Conservation (phyloP, 306 rosid species). For the Herpetospermum pedunculosum region DNA sequence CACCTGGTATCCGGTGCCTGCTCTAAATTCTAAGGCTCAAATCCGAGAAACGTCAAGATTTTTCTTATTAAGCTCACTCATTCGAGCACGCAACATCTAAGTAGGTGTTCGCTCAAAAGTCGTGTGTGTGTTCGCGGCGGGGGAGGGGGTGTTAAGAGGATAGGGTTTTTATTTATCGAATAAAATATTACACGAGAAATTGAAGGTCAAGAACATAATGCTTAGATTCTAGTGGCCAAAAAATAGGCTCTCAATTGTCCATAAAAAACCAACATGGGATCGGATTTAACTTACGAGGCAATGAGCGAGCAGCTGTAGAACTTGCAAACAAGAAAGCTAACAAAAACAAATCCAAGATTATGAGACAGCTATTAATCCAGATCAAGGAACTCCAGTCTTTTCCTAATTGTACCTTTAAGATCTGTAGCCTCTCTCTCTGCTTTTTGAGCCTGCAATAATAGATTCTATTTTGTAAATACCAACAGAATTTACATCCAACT, state of each 20-base stretch:
- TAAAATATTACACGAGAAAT: constrained; percentile 28
- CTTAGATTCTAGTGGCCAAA: constrained; percentile 13
- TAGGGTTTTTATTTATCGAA: constrained; percentile 17
- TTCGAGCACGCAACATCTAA: no score
- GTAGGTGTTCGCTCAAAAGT: no score
- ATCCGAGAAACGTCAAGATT: no score
- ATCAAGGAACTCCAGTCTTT: constrained; percentile 92
- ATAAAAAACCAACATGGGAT: constrained; percentile 10
- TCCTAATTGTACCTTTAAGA: constrained; percentile 87
- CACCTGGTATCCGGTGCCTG: no score
- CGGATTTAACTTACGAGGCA: background rate
- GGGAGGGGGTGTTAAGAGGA: constrained; percentile 8
- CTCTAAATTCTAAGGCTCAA: no score
- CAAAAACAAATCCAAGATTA: constrained; percentile 11
- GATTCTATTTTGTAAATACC: background rate
- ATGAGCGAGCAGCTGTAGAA: constrained; percentile 35
- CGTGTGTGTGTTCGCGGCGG: no score
- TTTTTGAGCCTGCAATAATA: constrained; percentile 62
- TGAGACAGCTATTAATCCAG: constrained; percentile 31
- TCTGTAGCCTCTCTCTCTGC: constrained; percentile 81
- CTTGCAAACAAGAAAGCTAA: constrained; percentile 30
- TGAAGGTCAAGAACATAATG: constrained; percentile 16
- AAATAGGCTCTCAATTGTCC: constrained; percentile 15
- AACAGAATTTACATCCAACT: background rate
- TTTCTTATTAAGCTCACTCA: no score